A percentile compares a stretch with the other conserved stretches of the same genome.
phyloP scores from a whole-genome alignment of 306 rosid genomes.

The Cucurbita argyrosperma region DNA sequence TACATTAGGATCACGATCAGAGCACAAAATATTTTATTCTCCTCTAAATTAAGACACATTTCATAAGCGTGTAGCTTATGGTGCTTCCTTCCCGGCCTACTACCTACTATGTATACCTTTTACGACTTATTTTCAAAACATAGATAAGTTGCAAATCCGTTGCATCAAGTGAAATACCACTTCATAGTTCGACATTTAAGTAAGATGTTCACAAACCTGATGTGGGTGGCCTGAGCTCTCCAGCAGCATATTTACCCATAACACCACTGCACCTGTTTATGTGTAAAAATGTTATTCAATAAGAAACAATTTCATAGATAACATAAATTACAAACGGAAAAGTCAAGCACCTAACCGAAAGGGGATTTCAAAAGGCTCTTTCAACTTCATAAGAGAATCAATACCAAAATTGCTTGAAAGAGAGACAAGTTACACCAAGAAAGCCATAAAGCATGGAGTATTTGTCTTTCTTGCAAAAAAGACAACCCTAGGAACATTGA shows the following conservation, averaged over 20 bases:
- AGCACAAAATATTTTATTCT: no score
- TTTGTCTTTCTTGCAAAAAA: not conserved
- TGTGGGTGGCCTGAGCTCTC: conserved; percentile 88
- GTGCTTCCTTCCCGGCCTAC: no score
- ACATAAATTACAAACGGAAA: not conserved
- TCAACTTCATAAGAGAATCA: not conserved
- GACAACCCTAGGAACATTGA: not conserved
- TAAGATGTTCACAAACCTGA: conserved; percentile 30
- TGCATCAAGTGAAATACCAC: not conserved
- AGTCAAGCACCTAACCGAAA: not conserved
- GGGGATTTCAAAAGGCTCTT: not conserved
- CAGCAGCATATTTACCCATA: conserved; percentile 98
- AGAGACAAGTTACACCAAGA: not conserved
- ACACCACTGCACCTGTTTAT: conserved; percentile 94
- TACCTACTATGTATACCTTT: no score
- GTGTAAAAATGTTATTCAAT: not conserved
- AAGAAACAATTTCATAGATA: not conserved
- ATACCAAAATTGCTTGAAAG: not conserved
- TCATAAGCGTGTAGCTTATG: no score
- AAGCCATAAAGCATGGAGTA: not conserved
- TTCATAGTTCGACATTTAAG: not conserved
- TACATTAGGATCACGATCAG: no score
- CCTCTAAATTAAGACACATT: no score
- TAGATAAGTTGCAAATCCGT: not conserved
- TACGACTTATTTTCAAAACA: not conserved